These are phyloP conservation scores for Pseudocercospora fuligena DNA, from an alignment of 2,329 filamentous ascomycete genomes.

Conservation along the genomic window DNA sequence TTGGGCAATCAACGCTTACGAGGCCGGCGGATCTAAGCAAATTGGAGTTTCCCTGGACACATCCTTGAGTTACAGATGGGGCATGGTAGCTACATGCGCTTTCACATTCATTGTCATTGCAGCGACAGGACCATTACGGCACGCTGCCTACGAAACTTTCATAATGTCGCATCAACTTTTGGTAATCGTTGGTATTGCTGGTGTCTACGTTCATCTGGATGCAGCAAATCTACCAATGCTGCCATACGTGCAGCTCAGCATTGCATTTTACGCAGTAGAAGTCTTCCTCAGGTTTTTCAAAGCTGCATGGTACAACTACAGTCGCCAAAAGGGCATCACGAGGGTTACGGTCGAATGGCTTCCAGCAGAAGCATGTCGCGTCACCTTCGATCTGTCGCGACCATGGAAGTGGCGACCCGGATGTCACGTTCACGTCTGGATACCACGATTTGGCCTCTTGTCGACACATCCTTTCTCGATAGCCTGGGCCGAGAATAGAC, in stretches of 20 bases:
- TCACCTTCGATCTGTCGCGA: conserved; percentile 64
- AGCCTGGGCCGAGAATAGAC: conserved; percentile 59
- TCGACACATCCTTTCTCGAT: conserved; percentile 57
- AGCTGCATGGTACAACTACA: conserved; percentile 60
- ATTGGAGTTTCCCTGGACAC: conserved; percentile 59
- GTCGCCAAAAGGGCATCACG: conserved; percentile 54
- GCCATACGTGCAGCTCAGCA: conserved; percentile 73
- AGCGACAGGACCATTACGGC: conserved; percentile 77
- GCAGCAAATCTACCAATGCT: conserved; percentile 70
- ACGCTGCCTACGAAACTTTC: conserved; percentile 85
- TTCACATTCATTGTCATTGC: conserved; percentile 80
- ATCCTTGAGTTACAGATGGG: conserved; percentile 68
- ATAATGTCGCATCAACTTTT: conserved; percentile 82
- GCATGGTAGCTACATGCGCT: conserved; percentile 62
- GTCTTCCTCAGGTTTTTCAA: conserved; percentile 54
- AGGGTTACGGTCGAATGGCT: conserved; percentile 63
- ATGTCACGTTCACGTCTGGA: conserved; percentile 65
- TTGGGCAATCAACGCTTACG: conserved; percentile 70
- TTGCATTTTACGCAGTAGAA: conserved; percentile 79
- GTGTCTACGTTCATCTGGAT: conserved; percentile 78
- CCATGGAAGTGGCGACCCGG: conserved; percentile 60
- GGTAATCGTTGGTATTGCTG: conserved; percentile 68
- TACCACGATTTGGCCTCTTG: conserved; percentile 53
- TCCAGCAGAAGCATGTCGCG: conserved; percentile 63
- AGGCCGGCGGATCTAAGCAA: conserved; percentile 66